A percentile compares a stretch with the other conserved stretches of the same genome.
Conservation (phyloP, 345 rosid genomes). For the Anastatica hierochuntica region DNA sequence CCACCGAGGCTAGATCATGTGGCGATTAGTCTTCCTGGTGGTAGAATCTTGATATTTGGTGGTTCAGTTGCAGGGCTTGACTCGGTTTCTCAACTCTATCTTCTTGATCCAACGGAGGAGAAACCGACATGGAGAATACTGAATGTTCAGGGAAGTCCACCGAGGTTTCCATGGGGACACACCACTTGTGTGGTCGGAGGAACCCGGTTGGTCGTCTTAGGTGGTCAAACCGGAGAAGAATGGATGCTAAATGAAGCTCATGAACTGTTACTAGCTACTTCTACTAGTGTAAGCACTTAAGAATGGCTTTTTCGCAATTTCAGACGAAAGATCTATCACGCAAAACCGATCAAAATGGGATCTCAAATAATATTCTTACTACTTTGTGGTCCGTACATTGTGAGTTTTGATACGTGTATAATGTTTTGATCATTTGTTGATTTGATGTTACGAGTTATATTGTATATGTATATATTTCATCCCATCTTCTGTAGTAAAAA, state of each 20-base stretch:
- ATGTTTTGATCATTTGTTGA: too few species aligned
- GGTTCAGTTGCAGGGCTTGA: slow-evolving; percentile 91
- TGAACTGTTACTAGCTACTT: slow-evolving; percentile 53
- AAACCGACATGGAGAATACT: slow-evolving; percentile 81
- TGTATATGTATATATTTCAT: too few species aligned
- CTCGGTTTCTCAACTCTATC: slow-evolving; percentile 80
- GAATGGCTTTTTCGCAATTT: too few species aligned
- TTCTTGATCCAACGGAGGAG: slow-evolving; percentile 81
- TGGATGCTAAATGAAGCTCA: slow-evolving; percentile 92
- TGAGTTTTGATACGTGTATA: too few species aligned
- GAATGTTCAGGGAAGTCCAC: slow-evolving; percentile 71
- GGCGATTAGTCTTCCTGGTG: slow-evolving; percentile 78
- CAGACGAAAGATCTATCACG: too few species aligned
- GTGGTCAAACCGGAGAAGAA: slow-evolving; percentile 93
- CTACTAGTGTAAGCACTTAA: background rate
- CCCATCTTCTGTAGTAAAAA: too few species aligned
- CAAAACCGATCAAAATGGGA: too few species aligned
- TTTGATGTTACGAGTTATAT: too few species aligned
- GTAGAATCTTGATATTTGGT: slow-evolving; percentile 76
- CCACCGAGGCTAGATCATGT: slow-evolving; percentile 92
- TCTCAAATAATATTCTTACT: too few species aligned
- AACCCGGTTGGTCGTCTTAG: slow-evolving; percentile 72
- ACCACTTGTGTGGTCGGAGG: slow-evolving; percentile 94
- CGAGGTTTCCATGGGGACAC: slow-evolving; percentile 93
- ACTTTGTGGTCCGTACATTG: too few species aligned